phyloP scores from a whole-genome alignment of 2,329 filamentous ascomycete species.

The Didymellaceae sp. region DNA sequence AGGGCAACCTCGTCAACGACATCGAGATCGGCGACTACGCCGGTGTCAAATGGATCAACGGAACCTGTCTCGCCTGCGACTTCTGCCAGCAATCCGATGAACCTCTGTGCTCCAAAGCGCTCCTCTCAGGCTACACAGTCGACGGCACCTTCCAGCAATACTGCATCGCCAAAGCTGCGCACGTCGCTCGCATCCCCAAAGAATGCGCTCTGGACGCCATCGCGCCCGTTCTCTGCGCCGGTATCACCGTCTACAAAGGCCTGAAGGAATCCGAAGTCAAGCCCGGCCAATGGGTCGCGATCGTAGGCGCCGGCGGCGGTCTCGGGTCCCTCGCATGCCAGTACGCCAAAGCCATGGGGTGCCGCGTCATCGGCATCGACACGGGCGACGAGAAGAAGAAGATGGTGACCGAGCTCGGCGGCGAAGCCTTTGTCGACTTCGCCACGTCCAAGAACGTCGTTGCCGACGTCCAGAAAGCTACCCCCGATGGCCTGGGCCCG shows the following conservation, averaged over 20 bases:
- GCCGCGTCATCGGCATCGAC: slow-evolving; percentile 82
- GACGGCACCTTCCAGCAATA: slow-evolving; percentile 96
- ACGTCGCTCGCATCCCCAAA: slow-evolving; percentile 83
- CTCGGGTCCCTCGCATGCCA: slow-evolving; percentile 81
- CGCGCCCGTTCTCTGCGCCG: slow-evolving; percentile 81
- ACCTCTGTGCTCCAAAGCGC: slow-evolving; percentile 76
- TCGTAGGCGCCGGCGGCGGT: slow-evolving; percentile 86
- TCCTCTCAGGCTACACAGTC: slow-evolving; percentile 88
- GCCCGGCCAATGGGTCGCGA: slow-evolving; percentile 79
- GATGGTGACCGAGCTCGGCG: slow-evolving; percentile 73
- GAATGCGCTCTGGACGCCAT: slow-evolving; percentile 77
- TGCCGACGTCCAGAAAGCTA: slow-evolving; percentile 81
- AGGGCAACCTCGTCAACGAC: slow-evolving; percentile 77
- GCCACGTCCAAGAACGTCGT: slow-evolving; percentile 76
- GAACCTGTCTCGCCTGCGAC: slow-evolving; percentile 80
- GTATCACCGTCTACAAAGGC: slow-evolving; percentile 90
- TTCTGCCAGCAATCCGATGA: slow-evolving; percentile 85
- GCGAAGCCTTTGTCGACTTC: slow-evolving; percentile 81
- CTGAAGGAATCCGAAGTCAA: slow-evolving; percentile 79
- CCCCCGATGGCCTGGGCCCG: slow-evolving; percentile 80
- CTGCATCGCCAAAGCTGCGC: slow-evolving; percentile 82
- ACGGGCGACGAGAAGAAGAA: slow-evolving; percentile 79
- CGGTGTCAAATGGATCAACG: slow-evolving; percentile 92
- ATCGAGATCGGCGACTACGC: slow-evolving; percentile 80
- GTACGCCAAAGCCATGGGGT: slow-evolving; percentile 90